These are phyloP conservation scores for Penicillium lagena DNA, from an alignment of 495 filamentous ascomycete species.

Conservation along the genomic window DNA sequence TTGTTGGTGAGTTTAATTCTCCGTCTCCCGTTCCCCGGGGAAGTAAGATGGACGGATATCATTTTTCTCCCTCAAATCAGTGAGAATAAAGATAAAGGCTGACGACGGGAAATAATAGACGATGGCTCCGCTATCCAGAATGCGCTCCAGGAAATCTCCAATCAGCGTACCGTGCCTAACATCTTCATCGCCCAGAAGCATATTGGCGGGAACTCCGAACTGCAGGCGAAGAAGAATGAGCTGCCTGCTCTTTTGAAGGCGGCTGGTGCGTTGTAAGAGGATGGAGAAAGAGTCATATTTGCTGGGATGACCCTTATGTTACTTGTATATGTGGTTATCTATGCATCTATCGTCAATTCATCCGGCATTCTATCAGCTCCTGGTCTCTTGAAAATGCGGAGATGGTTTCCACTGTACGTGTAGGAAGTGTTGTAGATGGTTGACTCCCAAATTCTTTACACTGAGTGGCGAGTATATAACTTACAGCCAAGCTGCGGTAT, in stretches of 20 bases:
- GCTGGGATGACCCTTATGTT: too few species aligned
- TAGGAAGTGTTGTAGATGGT: too few species aligned
- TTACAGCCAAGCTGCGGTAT: slow-evolving; percentile 3
- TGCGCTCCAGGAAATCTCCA: slow-evolving; percentile 72
- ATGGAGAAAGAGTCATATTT: too few species aligned
- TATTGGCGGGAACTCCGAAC: slow-evolving; percentile 94
- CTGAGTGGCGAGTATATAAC: slow-evolving; percentile 9
- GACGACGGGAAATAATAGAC: slow-evolving; percentile 29
- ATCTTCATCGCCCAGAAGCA: slow-evolving; percentile 87
- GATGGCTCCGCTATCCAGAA: slow-evolving; percentile 80
- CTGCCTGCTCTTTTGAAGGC: slow-evolving; percentile 54
- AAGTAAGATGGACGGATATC: background rate
- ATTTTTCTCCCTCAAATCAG: too few species aligned
- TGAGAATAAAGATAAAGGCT: too few species aligned
- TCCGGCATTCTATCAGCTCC: too few species aligned
- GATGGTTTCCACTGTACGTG: too few species aligned
- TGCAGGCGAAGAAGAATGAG: slow-evolving; percentile 60
- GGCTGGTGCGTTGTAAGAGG: slow-evolving; percentile 56
- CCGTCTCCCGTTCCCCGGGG: background rate
- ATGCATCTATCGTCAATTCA: too few species aligned
- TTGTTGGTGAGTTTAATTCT: slow-evolving; percentile 54
- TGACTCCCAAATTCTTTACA: background rate
- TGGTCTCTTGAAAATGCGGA: too few species aligned
- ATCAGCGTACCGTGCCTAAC: slow-evolving; percentile 87
- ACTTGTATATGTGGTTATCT: too few species aligned